Conservation (phyloP, 139 green algal genomes). For the Pseudopediastrum boryanum region DNA sequence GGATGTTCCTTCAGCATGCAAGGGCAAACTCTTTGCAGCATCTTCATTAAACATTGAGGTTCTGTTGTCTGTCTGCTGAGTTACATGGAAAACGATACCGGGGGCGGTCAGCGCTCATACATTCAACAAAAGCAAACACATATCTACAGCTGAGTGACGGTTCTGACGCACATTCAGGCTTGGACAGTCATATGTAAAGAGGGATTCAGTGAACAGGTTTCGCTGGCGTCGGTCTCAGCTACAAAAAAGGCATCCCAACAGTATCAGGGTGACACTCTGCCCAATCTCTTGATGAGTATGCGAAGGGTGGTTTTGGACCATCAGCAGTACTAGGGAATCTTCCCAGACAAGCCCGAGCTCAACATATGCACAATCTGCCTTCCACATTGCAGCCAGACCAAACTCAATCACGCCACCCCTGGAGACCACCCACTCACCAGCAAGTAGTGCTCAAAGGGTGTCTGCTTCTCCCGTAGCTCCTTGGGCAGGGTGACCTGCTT, state of each 20-base stretch:
- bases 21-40: not conserved
- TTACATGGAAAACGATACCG: not conserved
- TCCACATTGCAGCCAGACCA: too few relatives aligned
- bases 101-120: too few relatives aligned
- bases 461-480: constrained; percentile 91
- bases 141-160: not conserved
- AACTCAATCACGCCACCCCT: too few relatives aligned
- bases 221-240: too few relatives aligned
- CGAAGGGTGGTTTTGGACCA: too few relatives aligned
- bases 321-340: too few relatives aligned
- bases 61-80: not conserved
- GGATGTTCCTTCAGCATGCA: not conserved
- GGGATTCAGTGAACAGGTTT: too few relatives aligned
- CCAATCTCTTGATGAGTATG: too few relatives aligned
- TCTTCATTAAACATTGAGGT: not conserved
- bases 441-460: constrained; percentile 88
- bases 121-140: not conserved
- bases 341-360: too few relatives aligned
- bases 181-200: not conserved
- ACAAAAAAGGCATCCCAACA: too few relatives aligned
- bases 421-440: constrained; percentile 61
- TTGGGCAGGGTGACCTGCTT: constrained; percentile 90
- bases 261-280: too few relatives aligned
- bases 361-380: too few relatives aligned
- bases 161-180: not conserved